Conservation (phyloP, 805 yeast genomes). For the Schizosaccharomyces osmophilus region DNA sequence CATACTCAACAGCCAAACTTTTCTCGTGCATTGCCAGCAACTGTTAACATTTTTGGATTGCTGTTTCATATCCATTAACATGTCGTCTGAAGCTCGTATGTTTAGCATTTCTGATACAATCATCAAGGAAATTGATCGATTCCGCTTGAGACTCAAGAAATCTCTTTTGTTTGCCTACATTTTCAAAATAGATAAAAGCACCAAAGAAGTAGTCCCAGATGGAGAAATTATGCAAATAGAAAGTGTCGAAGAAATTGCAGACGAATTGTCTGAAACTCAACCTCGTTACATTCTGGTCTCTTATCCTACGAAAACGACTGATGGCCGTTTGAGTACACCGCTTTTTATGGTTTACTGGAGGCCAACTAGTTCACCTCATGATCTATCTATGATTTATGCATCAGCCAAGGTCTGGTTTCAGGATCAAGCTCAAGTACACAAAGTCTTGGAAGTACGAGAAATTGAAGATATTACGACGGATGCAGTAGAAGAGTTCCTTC, state of each 20-base stretch:
- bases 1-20: too few species aligned
- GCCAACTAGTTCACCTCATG: conserved; percentile 68
- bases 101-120: background rate
- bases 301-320: conserved; percentile 42
- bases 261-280: conserved; percentile 56
- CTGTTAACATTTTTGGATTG: too few species aligned
- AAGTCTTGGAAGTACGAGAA: background rate
- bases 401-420: conserved; percentile 27
- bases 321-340: conserved; percentile 54
- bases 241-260: conserved; percentile 37
- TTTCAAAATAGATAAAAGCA: background rate
- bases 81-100: background rate
- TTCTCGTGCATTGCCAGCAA: too few species aligned
- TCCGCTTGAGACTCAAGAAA: background rate
- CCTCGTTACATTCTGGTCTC: conserved; percentile 59
- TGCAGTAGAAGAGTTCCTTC: background rate
- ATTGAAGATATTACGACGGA: background rate
- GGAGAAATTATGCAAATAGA: background rate
- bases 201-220: background rate
- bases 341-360: conserved; percentile 65
- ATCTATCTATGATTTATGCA: conserved; percentile 67
- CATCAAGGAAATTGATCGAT: background rate
- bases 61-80: background rate
- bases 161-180: background rate
- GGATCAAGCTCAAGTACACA: background rate